Evolutionary conservation across 2,329 filamentous ascomycete species (phyloP).

Genomic region (Tolypocladium cylindrosporum): DNA sequence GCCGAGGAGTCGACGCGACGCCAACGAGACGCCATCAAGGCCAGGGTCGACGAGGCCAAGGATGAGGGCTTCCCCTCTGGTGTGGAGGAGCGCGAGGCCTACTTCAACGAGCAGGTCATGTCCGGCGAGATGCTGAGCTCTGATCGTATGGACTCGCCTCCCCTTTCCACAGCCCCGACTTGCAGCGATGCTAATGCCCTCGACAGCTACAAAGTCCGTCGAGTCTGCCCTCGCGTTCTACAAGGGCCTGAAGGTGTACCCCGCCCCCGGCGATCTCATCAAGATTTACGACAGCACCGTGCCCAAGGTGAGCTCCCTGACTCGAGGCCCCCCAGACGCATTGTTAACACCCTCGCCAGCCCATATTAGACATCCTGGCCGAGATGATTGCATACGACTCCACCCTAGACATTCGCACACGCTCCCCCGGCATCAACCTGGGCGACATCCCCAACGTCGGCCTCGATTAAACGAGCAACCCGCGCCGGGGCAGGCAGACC

Average conservation of each 20-base stretch:
- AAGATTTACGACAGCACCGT: constrained; percentile 98
- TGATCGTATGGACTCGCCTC: constrained; percentile 55
- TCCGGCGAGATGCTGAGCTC: constrained; percentile 73
- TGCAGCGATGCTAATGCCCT: not conserved
- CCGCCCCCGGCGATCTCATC: constrained; percentile 84
- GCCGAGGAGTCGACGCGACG: constrained; percentile 53
- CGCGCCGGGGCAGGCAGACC: not conserved
- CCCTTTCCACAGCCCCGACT: not conserved
- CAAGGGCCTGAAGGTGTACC: constrained; percentile 97
- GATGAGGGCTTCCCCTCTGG: constrained; percentile 85
- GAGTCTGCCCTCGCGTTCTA: constrained; percentile 94
- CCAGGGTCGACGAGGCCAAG: constrained; percentile 69
- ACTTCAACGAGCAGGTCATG: constrained; percentile 94
- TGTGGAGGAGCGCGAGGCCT: constrained; percentile 87
- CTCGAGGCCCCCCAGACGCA: not conserved
- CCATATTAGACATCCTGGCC: constrained; percentile 88
- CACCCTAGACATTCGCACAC: constrained; percentile 49
- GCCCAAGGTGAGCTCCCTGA: constrained; percentile 57
- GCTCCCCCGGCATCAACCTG: constrained; percentile 29
- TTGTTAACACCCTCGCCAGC: constrained; percentile 33
- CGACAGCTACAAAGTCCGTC: constrained; percentile 53
- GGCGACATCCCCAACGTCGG: constrained; percentile 40
- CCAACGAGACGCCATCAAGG: constrained; percentile 66
- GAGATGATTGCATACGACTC: constrained; percentile 96
- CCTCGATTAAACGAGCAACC: constrained; percentile 34